Conservation (phyloP, 805 yeast genomes). For the Metschnikowia gelsemii region DNA sequence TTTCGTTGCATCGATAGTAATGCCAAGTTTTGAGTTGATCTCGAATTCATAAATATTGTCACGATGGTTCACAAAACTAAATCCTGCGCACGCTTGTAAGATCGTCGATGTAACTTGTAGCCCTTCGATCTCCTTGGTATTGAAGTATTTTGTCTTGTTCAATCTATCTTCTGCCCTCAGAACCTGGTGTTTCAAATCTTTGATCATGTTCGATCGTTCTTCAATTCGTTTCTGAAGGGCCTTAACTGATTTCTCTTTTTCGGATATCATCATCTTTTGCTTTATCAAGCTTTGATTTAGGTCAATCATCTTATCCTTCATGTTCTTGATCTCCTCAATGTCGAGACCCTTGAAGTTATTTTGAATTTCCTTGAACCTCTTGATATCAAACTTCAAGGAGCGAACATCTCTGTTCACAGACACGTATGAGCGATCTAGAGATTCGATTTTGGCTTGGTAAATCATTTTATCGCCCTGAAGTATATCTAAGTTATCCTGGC, state of each 20-base stretch:
- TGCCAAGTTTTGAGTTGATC: conserved; percentile 12
- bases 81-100: conserved; percentile 28
- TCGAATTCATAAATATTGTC: conserved; percentile 13
- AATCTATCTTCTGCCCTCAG: conserved; percentile 8
- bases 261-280: conserved; percentile 17
- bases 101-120: conserved; percentile 23
- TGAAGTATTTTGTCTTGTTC: conserved; percentile 15
- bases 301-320: conserved; percentile 16
- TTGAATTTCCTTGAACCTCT: conserved; percentile 19
- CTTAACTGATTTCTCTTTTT: conserved; percentile 12
- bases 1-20: conserved; percentile 12
- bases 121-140: conserved; percentile 14
- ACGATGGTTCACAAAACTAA: conserved; percentile 19
- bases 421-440: conserved; percentile 15
- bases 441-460: conserved; percentile 16
- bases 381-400: conserved; percentile 1
- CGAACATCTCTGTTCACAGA: conserved; percentile 19
- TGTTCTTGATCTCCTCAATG: conserved; percentile 14
- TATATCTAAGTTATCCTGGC: conserved; percentile 23
- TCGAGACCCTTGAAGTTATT: conserved; percentile 18
- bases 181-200: conserved; percentile 26
- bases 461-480: conserved; percentile 23
- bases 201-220: conserved; percentile 14
- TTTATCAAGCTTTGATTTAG: conserved; percentile 19
- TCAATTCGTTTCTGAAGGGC: conserved; percentile 15